A percentile compares a stretch with the other conserved stretches of the same genome.
These are phyloP conservation scores for Starmera quercuum DNA, from an alignment of 805 yeast genomes.

Conservation along the genomic window DNA sequence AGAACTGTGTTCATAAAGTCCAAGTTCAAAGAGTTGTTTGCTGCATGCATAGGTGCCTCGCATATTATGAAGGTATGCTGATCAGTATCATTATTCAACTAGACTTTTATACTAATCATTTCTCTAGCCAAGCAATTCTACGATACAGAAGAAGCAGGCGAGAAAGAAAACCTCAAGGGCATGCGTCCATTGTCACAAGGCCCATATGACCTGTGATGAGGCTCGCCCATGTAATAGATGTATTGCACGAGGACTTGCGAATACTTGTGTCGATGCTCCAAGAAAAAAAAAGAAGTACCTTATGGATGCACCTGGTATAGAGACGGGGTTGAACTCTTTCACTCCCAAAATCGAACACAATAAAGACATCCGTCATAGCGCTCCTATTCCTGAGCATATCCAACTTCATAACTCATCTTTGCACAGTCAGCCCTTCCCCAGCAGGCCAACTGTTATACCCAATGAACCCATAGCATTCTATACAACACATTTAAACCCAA, in stretches of 20 bases:
- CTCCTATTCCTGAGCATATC: neutral
- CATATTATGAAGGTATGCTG: too few relatives aligned
- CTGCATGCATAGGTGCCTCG: too few relatives aligned
- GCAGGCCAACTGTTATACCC: too few relatives aligned
- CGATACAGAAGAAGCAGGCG: conserved; percentile 18
- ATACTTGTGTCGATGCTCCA: conserved; percentile 82
- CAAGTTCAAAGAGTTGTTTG: too few relatives aligned
- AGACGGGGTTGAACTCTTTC: neutral
- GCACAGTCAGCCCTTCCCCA: neutral
- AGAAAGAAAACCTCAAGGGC: conserved; percentile 77
- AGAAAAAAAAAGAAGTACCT: conserved; percentile 79
- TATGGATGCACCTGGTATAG: conserved; percentile 41
- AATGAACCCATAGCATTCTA: conserved; percentile 1
- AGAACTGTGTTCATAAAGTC: too few relatives aligned
- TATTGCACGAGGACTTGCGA: conserved; percentile 54
- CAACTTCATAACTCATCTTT: conserved; percentile 6
- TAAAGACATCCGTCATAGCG: neutral
- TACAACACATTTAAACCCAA: conserved; percentile 17
- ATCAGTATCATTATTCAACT: too few relatives aligned
- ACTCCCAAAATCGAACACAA: neutral
- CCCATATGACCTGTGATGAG: conserved; percentile 89
- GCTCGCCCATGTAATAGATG: conserved; percentile 80
- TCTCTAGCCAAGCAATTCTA: too few relatives aligned
- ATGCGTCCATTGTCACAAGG: conserved; percentile 82
- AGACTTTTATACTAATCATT: too few relatives aligned